A percentile compares a stretch with the other conserved stretches of the same genome.
These are phyloP conservation scores for Penstemon eatonii DNA, from an alignment of 257 asterid species.

Conservation along the genomic window DNA sequence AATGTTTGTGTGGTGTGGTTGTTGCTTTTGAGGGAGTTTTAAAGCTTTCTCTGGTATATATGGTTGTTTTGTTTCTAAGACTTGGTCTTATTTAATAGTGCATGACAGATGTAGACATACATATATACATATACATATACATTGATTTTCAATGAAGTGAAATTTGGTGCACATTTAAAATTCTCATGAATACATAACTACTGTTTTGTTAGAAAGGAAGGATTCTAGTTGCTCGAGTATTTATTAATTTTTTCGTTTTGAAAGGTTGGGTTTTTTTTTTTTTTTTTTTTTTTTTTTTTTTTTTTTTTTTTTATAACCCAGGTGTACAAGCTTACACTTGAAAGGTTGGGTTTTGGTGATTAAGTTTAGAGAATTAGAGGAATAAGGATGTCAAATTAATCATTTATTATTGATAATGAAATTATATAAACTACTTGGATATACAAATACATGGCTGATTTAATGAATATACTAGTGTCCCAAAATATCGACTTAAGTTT, in stretches of 20 bases:
- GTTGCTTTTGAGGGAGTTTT: constrained; percentile 37
- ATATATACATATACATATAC: background rate
- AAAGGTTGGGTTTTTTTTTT: constrained; percentile 6
- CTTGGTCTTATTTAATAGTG: constrained; percentile 33
- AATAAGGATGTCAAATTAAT: constrained; percentile 18
- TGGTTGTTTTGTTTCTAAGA: constrained; percentile 6
- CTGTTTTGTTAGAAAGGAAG: background rate
- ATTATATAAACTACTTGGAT: background rate
- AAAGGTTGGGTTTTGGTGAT: constrained; percentile 14
- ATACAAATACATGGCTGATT: background rate
- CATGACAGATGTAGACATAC: constrained; percentile 22
- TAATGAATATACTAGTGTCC: too few species aligned
- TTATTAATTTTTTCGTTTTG: constrained; percentile 17
- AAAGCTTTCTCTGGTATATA: constrained; percentile 22
- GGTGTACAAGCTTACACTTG: too few species aligned
- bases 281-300: too few species aligned
- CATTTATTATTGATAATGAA: background rate
- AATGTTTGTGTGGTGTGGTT: constrained; percentile 22
- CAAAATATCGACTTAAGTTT: too few species aligned
- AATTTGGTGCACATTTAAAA: constrained; percentile 20
- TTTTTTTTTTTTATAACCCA: too few species aligned
- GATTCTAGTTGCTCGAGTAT: constrained; percentile 6
- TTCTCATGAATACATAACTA: background rate
- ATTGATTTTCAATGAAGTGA: background rate
- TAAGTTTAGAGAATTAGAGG: background rate